Base-by-base conservation (phyloP, 106 monocot genomes). In the Narthecium ossifragum region DNA sequence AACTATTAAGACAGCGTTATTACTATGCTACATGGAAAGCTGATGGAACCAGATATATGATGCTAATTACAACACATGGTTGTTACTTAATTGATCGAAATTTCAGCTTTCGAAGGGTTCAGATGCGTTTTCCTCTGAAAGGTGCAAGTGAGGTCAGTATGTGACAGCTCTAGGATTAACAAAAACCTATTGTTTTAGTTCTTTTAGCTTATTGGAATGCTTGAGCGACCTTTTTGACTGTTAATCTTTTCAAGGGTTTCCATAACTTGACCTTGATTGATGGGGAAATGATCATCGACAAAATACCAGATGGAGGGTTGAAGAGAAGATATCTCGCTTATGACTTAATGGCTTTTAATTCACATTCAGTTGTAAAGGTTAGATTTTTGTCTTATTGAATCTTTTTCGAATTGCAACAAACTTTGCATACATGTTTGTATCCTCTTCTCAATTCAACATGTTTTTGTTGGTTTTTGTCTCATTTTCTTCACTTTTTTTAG, bases 11-110 rank as follows among this genome's bases (percentile, higher is more conserved):
- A 38, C 90, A 90, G 32, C 74, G 94, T 12, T 96, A 96, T 43
- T 96, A 96, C 63, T 96, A 86, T 76, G 83, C 94, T 51, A 96
- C 94, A 22, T 96, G 94, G 94, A 96, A 96, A 69, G 94, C 94
- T 51, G 94, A 96, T 78, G 94, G 94, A 13, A 96, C 94, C 20
- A 80, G 90, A 62, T 96, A 96, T 67, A 90, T 96, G 94, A 96
- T 96, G 90, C 86, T 96, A 56, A 80, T 96, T 60, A 72, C 77
- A 20, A 53, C 33, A 8, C 73, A 90, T 63, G 94, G 94, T 22
- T 96, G 94, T 50, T 96, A 84, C 28, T 78, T 96, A 65, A 81
- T 96, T 53, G 94, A 96, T 72, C 72, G 94, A 33, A 96, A 83
- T 57, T 96, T 96, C 63, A 63, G 67, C 59, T 96, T 96, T 61